Base-by-base conservation (phyloP, 2,329 filamentous ascomycete species). In the Coniochaeta sp. region DNA sequence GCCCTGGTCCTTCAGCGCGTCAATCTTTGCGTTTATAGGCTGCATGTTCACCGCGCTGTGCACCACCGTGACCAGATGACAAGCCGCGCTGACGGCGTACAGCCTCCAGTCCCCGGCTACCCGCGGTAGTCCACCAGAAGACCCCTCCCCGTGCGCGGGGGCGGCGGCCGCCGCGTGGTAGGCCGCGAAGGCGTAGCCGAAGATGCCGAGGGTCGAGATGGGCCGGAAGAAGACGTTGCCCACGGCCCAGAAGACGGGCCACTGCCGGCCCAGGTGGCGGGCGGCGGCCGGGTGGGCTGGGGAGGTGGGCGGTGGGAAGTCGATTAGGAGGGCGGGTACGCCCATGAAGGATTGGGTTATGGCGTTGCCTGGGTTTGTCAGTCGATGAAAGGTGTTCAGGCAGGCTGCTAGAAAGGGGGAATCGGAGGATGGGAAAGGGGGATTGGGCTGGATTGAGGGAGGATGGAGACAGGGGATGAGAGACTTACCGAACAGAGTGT, bases 341-440 rank as follows among this genome's bases (percentile, higher is more conserved):
- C 76, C 77, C 78, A 81, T 81, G 70, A 75, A 80, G 17, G 78
- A 80, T 68, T 81, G 78, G 26, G 79, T 81, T 60, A 81, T 77
- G 14, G 78, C 79, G 70, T 81, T 81, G 60, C 79, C 79, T 80
- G 34, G 22, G 26, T 24, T 34, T 19, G 47, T 52, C 43, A 52
- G 47, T 52, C 17, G 38, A 8, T 16, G 34, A 16, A 9, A 7
- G 22, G n/a, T n/a, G n/a, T n/a, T n/a, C n/a, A n/a, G n/a, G n/a
- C n/a, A n/a, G n/a, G n/a, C n/a, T n/a, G n/a, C n/a, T n/a, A n/a
- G n/a, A n/a, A n/a, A n/a, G n/a, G n/a, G n/a, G n/a, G n/a, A n/a
- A n/a, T n/a, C n/a, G n/a, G n/a, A n/a, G 40, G 12, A 19, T 1
- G 8, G 22, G 34, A 6, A 8, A 62, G 22, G 34, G 16, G 2